Conservation (phyloP, 768 basidiomycete genomes). For the Leucogyrophana mollusca region DNA sequence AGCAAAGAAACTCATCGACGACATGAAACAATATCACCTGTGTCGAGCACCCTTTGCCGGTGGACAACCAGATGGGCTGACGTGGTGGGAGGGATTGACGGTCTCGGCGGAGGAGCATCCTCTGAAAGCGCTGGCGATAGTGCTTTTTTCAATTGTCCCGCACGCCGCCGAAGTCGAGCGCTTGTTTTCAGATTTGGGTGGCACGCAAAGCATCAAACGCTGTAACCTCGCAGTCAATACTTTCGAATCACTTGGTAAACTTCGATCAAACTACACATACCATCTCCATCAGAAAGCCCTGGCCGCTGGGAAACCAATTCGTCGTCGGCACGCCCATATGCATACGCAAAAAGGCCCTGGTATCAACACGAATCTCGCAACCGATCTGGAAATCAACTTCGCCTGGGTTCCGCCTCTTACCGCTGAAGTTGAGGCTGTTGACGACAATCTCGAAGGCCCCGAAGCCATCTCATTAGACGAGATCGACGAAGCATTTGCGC, state of each 20-base stretch:
- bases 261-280: conserved; percentile 13
- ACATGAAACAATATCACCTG: conserved; percentile 24
- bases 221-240: conserved; percentile 11
- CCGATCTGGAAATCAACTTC: not conserved
- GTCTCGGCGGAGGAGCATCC: conserved; percentile 4
- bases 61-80: conserved; percentile 12
- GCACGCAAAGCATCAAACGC: conserved; percentile 16
- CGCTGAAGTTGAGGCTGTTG: not conserved
- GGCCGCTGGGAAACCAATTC: conserved; percentile 7
- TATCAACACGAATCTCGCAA: conserved; percentile 9
- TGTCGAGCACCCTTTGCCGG: conserved; percentile 23
- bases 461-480: not conserved
- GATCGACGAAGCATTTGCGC: not conserved
- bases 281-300: not conserved
- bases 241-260: conserved; percentile 13
- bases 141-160: conserved; percentile 9
- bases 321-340: conserved; percentile 18
- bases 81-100: conserved; percentile 26
- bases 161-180: conserved; percentile 24
- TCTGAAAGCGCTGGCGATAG: conserved; percentile 8
- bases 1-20: conserved; percentile 13
- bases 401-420: not conserved
- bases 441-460: not conserved
- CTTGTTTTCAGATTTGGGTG: conserved; percentile 17
- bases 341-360: conserved; percentile 14